Conservation (phyloP, 306 rosid species). For the Dryas drummondii region DNA sequence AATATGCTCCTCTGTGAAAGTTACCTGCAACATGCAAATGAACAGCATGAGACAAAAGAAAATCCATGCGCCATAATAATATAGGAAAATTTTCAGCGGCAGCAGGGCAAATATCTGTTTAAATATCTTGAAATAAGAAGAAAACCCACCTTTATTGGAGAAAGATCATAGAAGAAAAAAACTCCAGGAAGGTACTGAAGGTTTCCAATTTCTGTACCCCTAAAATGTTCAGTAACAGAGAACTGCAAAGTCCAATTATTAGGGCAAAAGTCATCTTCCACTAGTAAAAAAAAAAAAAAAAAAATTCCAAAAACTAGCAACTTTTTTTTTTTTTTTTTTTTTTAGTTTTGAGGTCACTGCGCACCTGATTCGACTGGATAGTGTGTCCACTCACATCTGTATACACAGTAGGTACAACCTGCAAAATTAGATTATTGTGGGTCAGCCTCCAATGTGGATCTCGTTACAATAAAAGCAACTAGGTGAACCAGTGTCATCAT, state of each 20-base stretch:
- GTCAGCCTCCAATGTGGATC: not conserved
- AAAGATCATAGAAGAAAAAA: constrained; percentile 94
- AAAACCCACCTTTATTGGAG: constrained; percentile 83
- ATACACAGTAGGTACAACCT: constrained; percentile 98
- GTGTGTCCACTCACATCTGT: constrained; percentile 77
- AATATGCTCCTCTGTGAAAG: constrained; percentile 72
- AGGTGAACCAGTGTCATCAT: constrained; percentile 6
- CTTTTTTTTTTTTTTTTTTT: not conserved
- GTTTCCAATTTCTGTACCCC: constrained; percentile 67
- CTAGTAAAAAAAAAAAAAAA: constrained; percentile 10
- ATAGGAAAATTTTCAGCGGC: not conserved
- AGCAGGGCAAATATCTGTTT: not conserved
- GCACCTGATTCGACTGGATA: constrained; percentile 95
- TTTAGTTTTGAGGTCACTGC: constrained; percentile 12
- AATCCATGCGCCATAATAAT: not conserved
- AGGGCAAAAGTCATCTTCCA: constrained; percentile 14
- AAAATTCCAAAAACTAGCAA: not conserved
- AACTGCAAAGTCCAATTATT: constrained; percentile 62
- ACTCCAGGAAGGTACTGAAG: constrained; percentile 94
- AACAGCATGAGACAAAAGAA: constrained; percentile 6
- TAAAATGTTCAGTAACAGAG: constrained; percentile 92
- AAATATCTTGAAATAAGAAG: not conserved
- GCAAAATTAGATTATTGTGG: constrained; percentile 20
- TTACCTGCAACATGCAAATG: constrained; percentile 59
- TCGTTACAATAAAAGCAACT: too few species aligned